Conservation (phyloP, 2,329 filamentous ascomycete species). For the Pseudopithomyces chartarum region DNA sequence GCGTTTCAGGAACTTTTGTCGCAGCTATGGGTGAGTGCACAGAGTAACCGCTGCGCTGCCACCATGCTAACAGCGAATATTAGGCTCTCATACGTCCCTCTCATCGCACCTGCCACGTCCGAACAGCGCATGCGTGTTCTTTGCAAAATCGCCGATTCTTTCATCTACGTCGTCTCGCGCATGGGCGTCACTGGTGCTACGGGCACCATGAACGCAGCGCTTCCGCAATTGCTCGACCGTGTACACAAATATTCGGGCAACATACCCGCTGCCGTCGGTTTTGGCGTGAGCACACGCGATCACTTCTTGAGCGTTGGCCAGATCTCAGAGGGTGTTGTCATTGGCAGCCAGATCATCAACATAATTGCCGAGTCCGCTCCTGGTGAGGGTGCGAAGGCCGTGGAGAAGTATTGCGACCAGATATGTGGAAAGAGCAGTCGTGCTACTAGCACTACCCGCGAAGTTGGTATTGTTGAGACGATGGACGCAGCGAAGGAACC, state of each 20-base stretch:
- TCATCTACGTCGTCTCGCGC: slow-evolving; percentile 97
- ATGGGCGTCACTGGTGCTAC: slow-evolving; percentile 96
- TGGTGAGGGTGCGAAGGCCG: slow-evolving; percentile 70
- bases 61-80: slow-evolving; percentile 15
- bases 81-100: slow-evolving; percentile 90
- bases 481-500: slow-evolving; percentile 65
- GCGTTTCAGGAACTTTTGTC: slow-evolving; percentile 85
- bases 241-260: slow-evolving; percentile 93
- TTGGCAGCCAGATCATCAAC: slow-evolving; percentile 93
- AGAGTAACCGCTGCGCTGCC: slow-evolving; percentile 6
- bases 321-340: slow-evolving; percentile 91
- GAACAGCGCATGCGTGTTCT: slow-evolving; percentile 93
- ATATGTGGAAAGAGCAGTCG: slow-evolving; percentile 64
- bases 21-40: slow-evolving; percentile 67
- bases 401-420: slow-evolving; percentile 85
- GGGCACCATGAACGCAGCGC: slow-evolving; percentile 77
- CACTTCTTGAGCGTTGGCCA: slow-evolving; percentile 86
- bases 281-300: slow-evolving; percentile 93
- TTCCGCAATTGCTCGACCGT: slow-evolving; percentile 79
- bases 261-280: slow-evolving; percentile 89
- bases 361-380: slow-evolving; percentile 71
- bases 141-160: slow-evolving; percentile 95
- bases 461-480: slow-evolving; percentile 73
- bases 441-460: slow-evolving; percentile 59
- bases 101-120: slow-evolving; percentile 93